Percentiles rank a stretch among this genome's conserved stretches.
Evolutionary conservation across 1,139 yeast genomes (phyloP).

Genomic region (Meyerozyma carpophila): DNA sequence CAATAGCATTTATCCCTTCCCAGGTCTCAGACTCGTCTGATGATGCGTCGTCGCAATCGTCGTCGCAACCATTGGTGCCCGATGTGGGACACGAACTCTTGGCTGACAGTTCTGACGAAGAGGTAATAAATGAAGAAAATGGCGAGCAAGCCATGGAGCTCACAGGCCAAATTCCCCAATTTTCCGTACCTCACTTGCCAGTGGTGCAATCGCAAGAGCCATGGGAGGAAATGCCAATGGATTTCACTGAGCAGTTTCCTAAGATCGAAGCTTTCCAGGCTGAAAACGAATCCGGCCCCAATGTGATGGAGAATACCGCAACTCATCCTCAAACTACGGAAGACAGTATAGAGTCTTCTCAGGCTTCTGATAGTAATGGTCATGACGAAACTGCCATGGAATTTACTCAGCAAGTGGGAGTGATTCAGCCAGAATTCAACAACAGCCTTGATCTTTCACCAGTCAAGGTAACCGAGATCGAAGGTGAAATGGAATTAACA

Average conservation of each 20-base stretch:
- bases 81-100: not conserved
- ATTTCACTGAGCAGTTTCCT: conserved; percentile 3
- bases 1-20: conserved; percentile 21
- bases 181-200: conserved; percentile 1
- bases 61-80: not conserved
- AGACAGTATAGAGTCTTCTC: conserved; percentile 13
- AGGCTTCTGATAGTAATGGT: conserved; percentile 2
- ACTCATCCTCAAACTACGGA: conserved; percentile 2
- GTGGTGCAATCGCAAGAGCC: conserved; percentile 2
- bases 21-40: not conserved
- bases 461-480: not conserved
- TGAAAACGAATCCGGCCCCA: not conserved
- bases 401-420: conserved; percentile 8
- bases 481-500: conserved; percentile 9
- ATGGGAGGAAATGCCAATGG: conserved; percentile 1
- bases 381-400: conserved; percentile 11
- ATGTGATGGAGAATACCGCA: not conserved
- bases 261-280: conserved; percentile 4
- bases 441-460: conserved; percentile 4
- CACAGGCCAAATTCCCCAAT: conserved; percentile 6
- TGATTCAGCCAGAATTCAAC: conserved; percentile 11
- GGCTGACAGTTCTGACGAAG: not conserved
- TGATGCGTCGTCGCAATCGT: not conserved
- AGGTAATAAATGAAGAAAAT: not conserved
- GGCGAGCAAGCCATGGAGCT: conserved; percentile 9